Evolutionary conservation across 2,329 filamentous ascomycete genomes (phyloP), one percentile per base, ranked within the genome.

Genomic region (Trichoderma afroharzianum): DNA sequence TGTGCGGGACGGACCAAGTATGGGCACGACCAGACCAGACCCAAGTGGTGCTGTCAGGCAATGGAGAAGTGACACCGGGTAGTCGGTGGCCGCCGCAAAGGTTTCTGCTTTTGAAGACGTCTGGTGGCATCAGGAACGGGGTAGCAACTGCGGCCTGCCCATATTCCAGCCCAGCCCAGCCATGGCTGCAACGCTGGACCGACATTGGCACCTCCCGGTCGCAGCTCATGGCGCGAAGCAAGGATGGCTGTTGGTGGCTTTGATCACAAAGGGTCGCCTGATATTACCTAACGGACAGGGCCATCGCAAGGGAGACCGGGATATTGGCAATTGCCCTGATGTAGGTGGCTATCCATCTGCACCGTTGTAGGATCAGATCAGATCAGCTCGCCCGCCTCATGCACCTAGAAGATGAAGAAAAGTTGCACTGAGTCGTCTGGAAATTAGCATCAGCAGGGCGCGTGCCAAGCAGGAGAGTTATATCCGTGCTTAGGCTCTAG

Each of bases 221-320:
- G 32, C 58, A 63, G 59, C 50, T 58, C 50, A 14, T 32, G 61
- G 50, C 28, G 68, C n/a, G 53, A 55, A 18, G 32, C 68, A 72
- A 61, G 68, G 71, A 70, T 71, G 30, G 47, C 28, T 32, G 67
- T 58, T 70, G 43, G 71, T 61, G 61, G 71, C 59, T 64, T 64
- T 32, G 68, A 63, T 26, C n/a, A 43, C 59, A 30, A 68, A 32
- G 26, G 18, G 26, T 63, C 59, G 32, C 39, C 32, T 68, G 57
- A 50, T 53, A 55, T 63, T 63, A 30, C 58, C 50, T 70, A 57
- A 63, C 68, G n/a, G 59, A 28, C 68, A 57, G 32, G 57, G 12
- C 59, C 36, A 30, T 57, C 24, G 12, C 43, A 32, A 55, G n/a
- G 68, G 28, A 63, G 50, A 26, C 57, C n/a, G 47, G 68, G 68